phyloP scores from a whole-genome alignment of 768 basidiomycete genomes.

The Podaxis sp. region DNA sequence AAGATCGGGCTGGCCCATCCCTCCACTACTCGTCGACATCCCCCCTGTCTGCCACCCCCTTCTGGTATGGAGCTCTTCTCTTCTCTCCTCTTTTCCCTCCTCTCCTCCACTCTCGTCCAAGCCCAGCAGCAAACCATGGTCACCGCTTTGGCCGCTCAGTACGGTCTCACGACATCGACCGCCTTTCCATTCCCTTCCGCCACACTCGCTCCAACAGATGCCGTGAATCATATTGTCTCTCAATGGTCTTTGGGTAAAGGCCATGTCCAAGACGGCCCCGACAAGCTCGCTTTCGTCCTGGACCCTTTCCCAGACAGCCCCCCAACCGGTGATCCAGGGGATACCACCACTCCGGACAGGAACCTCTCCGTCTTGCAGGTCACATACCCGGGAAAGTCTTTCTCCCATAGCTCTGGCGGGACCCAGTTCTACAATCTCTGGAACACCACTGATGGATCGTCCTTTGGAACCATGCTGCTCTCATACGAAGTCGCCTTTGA shows the following conservation, averaged over 20 bases:
- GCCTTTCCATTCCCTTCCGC: constrained; percentile 63
- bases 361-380: constrained; percentile 48
- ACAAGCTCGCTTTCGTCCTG: constrained; percentile 59
- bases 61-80: background rate
- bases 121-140: constrained; percentile 30
- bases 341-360: constrained; percentile 16
- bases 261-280: constrained; percentile 55
- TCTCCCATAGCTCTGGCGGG: constrained; percentile 60
- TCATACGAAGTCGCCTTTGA: constrained; percentile 79
- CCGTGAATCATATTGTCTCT: constrained; percentile 50
- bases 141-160: constrained; percentile 46
- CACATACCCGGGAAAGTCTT: constrained; percentile 63
- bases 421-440: constrained; percentile 68
- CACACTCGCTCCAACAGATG: constrained; percentile 49
- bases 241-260: constrained; percentile 65
- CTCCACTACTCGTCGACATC: too few relatives aligned
- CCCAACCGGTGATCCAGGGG: constrained; percentile 29
- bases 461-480: constrained; percentile 67
- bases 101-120: constrained; percentile 14
- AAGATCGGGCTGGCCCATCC: too few relatives aligned
- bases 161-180: constrained; percentile 60
- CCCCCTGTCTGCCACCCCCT: too few relatives aligned
- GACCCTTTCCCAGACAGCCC: constrained; percentile 65
- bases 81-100: background rate
- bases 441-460: constrained; percentile 57